Base-by-base conservation (phyloP, 768 basidiomycete species). In the Tylopilus sp. region DNA sequence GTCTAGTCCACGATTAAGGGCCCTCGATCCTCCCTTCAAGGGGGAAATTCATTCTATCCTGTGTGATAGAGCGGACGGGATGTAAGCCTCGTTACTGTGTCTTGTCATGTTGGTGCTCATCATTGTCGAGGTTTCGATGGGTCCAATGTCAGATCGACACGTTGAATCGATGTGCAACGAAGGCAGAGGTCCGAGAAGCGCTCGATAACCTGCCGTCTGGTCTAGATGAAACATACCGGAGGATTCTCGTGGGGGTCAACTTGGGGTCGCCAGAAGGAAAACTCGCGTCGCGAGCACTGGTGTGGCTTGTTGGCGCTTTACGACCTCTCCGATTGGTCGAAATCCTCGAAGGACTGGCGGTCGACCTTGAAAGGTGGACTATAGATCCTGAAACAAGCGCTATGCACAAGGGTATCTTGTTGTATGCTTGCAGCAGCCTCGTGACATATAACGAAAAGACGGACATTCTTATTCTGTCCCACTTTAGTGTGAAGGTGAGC, bases 401-500 rank as follows among this genome's bases (percentile, higher is more conserved):
- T 0, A 50, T 64, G 21, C 41, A 59, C 17, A 45, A 21, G 9
- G 22, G 7, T 13, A 44, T 33, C 17, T 41, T 64, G 17, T 16
- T 64, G 44, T 53, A 62, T 3, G 53, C 42, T 6, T 64, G 54
- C 34, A 30, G 60, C 3, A 59, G 50, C 19, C 56, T 64, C 4
- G 63, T 64, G 31, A 49, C 33, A 9, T 46, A 59, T 13, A 50
- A 59, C 25, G 50, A 58, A 22, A 45, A 50, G 25, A 58, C 57
- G 2, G 29, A 22, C 6, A 26, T 56, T 10, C 14, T 62, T 3
- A 48, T 55, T 6, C 38, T 64, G 12, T 64, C 63, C 2, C 63
- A 64, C 38, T 64, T 55, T n/a, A 64, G 63, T 30, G 63, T 64
- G 44, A 64, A 61, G 54, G 63, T 62, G 41, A 38, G 53, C 29